Conservation (phyloP, 306 rosid species). For the Carpinus fangiana region DNA sequence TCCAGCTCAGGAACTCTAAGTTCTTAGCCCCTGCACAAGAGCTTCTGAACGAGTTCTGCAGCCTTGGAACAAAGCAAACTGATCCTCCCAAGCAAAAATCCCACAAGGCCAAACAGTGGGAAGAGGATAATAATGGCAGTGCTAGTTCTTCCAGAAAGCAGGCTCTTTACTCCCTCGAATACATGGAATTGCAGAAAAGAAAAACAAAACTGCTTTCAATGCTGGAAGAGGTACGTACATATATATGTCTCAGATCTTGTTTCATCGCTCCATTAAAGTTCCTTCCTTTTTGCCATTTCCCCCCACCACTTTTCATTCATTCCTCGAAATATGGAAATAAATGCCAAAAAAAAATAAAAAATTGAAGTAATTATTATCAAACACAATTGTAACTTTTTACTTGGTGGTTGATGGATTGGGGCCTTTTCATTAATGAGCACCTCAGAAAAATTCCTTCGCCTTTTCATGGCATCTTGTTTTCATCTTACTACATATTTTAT, state of each 20-base stretch:
- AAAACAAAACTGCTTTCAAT: slow-evolving; percentile 82
- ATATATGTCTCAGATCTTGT: slow-evolving; percentile 9
- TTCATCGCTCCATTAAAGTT: slow-evolving; percentile 24
- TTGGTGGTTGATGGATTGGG: slow-evolving; percentile 37
- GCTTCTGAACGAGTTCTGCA: slow-evolving; percentile 81
- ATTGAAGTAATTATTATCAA: neutral
- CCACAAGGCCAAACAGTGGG: slow-evolving; percentile 52
- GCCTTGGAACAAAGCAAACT: slow-evolving; percentile 58
- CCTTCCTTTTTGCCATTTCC: neutral
- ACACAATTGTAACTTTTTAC: slow-evolving; percentile 26
- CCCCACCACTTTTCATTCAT: slow-evolving; percentile 10
- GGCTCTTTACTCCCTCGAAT: slow-evolving; percentile 63
- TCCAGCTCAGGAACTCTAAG: slow-evolving; percentile 60
- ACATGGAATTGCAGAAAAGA: slow-evolving; percentile 83
- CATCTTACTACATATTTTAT: slow-evolving; percentile 6
- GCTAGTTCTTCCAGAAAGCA: slow-evolving; percentile 51
- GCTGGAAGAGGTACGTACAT: slow-evolving; percentile 95
- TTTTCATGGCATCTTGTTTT: slow-evolving; percentile 18
- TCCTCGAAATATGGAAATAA: slow-evolving; percentile 20
- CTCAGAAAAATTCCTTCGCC: neutral
- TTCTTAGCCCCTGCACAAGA: slow-evolving; percentile 68
- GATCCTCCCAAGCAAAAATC: slow-evolving; percentile 41
- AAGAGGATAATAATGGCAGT: slow-evolving; percentile 33
- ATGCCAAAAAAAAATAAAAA: neutral
- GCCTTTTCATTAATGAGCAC: slow-evolving; percentile 55